phyloP scores from a whole-genome alignment of 441 rosid species.

The Jatropha podagrica region DNA sequence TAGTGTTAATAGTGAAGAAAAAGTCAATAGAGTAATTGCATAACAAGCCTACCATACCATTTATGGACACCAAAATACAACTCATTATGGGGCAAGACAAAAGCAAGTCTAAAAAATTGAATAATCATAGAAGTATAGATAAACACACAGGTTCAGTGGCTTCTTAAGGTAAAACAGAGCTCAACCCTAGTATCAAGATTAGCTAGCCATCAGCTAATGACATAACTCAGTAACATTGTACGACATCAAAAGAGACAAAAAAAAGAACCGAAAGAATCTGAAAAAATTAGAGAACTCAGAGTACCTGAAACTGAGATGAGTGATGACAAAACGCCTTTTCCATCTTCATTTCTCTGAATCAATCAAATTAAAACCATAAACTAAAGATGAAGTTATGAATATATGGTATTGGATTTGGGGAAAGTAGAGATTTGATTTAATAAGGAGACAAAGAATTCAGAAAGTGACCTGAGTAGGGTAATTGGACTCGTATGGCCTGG shows the following conservation, averaged over 20 bases:
- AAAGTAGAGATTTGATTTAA: neutral
- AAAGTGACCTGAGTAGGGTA: constrained; percentile 68
- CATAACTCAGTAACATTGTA: neutral
- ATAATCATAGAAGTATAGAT: neutral
- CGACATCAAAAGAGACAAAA: no score
- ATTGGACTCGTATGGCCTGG: constrained; percentile 55
- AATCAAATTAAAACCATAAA: neutral
- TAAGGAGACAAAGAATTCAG: neutral
- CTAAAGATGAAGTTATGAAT: neutral
- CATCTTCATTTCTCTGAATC: constrained; percentile 46
- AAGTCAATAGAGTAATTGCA: neutral
- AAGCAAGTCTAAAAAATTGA: neutral
- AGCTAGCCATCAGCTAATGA: neutral
- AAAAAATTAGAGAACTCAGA: neutral
- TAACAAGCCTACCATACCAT: neutral
- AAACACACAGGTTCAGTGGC: neutral
- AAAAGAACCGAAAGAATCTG: neutral
- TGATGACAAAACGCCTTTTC: constrained; percentile 53
- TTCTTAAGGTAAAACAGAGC: no score
- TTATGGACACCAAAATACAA: neutral
- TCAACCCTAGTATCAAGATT: neutral
- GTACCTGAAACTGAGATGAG: constrained; percentile 51
- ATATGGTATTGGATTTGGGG: constrained; percentile 10
- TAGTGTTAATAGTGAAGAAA: constrained; percentile 6
- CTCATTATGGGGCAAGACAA: neutral